Evolutionary conservation across 2,329 filamentous ascomycete species (phyloP).

Genomic region (Cordyceps farinosa): DNA sequence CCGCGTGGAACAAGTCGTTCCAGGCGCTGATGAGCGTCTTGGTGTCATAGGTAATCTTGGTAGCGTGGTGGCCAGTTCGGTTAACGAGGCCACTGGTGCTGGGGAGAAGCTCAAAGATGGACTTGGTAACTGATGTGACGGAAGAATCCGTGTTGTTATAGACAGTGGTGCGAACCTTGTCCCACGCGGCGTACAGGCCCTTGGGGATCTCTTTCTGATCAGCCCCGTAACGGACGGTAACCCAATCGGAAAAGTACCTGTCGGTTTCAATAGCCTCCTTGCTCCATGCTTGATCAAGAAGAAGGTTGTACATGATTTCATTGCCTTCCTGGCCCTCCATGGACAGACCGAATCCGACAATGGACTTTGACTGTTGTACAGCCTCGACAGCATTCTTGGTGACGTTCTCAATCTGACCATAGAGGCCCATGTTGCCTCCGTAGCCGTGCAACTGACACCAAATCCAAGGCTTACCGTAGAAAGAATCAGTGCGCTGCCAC

Average conservation of each 20-base stretch:
- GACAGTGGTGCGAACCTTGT: constrained; percentile 15
- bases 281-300: constrained; percentile 48
- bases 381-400: constrained; percentile 43
- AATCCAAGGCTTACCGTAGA: constrained; percentile 48
- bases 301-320: constrained; percentile 45
- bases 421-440: constrained; percentile 43
- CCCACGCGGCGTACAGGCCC: constrained; percentile 15
- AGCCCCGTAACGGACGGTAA: constrained; percentile 35
- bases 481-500: constrained; percentile 45
- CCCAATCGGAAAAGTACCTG: constrained; percentile 44
- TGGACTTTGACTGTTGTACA: constrained; percentile 33
- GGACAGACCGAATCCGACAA: constrained; percentile 45
- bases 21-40: constrained; percentile 34
- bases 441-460: constrained; percentile 49
- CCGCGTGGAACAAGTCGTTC: constrained; percentile 35
- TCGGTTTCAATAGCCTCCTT: constrained; percentile 37
- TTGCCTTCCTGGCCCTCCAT: constrained; percentile 49
- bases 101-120: constrained; percentile 43
- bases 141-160: constrained; percentile 21
- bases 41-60: constrained; percentile 39
- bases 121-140: constrained; percentile 37
- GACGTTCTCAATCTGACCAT: constrained; percentile 45
- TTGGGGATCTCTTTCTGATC: constrained; percentile 7
- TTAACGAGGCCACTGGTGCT: constrained; percentile 36
- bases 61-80: constrained; percentile 34